Percentiles rank a stretch among this genome's conserved stretches.
Conservation (phyloP, 345 rosid genomes). For the Kandelia obovata region DNA sequence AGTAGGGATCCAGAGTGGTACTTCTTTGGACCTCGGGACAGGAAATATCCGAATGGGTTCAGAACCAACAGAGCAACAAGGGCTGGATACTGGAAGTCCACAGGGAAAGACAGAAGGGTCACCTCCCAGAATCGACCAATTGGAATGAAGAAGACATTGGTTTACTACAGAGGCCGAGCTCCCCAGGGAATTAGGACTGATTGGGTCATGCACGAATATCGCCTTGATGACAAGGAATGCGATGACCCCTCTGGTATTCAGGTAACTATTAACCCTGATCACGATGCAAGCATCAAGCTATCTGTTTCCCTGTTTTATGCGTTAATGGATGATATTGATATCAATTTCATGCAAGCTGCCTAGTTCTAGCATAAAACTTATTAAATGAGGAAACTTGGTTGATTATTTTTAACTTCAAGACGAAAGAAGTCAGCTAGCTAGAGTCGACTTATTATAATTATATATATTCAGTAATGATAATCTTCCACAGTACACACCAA, state of each 20-base stretch:
- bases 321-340: too few relatives aligned
- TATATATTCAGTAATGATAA: too few relatives aligned
- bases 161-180: constrained; percentile 84
- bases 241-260: constrained; percentile 75
- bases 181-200: constrained; percentile 89
- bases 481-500: too few relatives aligned
- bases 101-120: constrained; percentile 80
- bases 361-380: too few relatives aligned
- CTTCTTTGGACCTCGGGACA: constrained; percentile 87
- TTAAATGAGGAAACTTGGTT: too few relatives aligned
- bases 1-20: constrained; percentile 97
- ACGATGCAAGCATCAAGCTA: too few relatives aligned
- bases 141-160: constrained; percentile 95
- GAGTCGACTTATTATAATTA: too few relatives aligned
- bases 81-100: constrained; percentile 92
- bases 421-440: too few relatives aligned
- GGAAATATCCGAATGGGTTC: constrained; percentile 87
- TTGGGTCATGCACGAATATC: constrained; percentile 97
- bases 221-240: constrained; percentile 79
- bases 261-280: constrained; percentile 34
- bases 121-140: constrained; percentile 59
- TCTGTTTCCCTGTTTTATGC: too few relatives aligned
- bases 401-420: too few relatives aligned
- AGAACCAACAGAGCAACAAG: constrained; percentile 85
- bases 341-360: too few relatives aligned